Conservation (phyloP, 169 alveolate genomes). For the Plasmodium knowlesi region DNA sequence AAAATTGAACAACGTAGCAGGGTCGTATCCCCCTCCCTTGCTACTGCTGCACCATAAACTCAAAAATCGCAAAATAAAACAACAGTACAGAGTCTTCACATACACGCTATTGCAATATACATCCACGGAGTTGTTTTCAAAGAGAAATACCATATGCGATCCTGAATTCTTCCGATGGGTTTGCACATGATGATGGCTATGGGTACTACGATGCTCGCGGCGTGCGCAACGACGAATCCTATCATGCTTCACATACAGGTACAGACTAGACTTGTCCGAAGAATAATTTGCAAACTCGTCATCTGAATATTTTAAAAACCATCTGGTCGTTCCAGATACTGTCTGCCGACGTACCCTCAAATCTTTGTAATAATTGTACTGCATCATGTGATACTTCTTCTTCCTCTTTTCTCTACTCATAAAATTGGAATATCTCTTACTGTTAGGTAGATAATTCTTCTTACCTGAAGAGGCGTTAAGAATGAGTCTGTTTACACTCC, state of each 20-base stretch:
- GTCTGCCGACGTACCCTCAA: not conserved
- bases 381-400: conserved; percentile 14
- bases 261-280: conserved; percentile 37
- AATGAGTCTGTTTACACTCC: not conserved
- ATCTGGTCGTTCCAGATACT: not conserved
- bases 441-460: not conserved
- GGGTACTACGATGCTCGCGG: not conserved
- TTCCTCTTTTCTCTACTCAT: not conserved
- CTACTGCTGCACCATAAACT: conserved; percentile 15
- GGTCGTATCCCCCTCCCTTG: conserved; percentile 18
- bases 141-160: not conserved
- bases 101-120: conserved; percentile 50
- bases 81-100: conserved; percentile 63
- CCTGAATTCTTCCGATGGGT: too few relatives aligned
- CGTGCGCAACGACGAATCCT: not conserved
- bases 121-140: conserved; percentile 13
- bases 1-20: not conserved
- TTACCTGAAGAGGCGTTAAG: not conserved
- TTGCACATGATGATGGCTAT: not conserved
- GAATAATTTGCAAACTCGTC: conserved; percentile 9
- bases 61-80: conserved; percentile 48
- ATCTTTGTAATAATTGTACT: conserved; percentile 33
- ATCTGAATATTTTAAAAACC: conserved; percentile 25
- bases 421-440: not conserved
- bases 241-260: conserved; percentile 3